phyloP scores from a whole-genome alignment of 345 rosid genomes.

The Euphorbia lathyris region DNA sequence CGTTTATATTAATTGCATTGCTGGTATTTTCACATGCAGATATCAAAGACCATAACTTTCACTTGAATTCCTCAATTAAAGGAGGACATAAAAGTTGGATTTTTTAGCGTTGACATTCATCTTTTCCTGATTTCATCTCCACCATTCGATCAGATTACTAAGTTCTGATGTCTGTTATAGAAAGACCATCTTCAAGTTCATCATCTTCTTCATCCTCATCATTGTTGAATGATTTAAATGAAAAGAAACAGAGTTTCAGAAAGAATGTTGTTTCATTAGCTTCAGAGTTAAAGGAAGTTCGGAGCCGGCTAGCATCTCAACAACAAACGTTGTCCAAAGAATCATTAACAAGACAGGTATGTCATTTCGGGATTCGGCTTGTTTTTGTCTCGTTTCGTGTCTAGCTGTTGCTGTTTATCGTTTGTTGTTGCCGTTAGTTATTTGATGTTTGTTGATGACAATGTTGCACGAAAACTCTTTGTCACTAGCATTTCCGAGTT shows the following conservation, averaged over 20 bases:
- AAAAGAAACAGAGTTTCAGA: slow-evolving; percentile 84
- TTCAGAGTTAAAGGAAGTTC: slow-evolving; percentile 73
- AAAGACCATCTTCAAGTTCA: slow-evolving; percentile 25
- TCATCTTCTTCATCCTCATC: slow-evolving; percentile 14
- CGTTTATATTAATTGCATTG: slow-evolving; percentile 26
- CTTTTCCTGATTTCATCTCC: slow-evolving; percentile 6
- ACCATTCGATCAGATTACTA: slow-evolving; percentile 12
- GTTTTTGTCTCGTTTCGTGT: not conserved
- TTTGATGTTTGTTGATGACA: slow-evolving; percentile 29
- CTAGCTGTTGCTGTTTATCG: no score
- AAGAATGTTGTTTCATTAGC: slow-evolving; percentile 84
- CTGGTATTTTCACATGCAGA: slow-evolving; percentile 49
- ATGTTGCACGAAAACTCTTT: no score
- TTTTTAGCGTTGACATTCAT: not conserved
- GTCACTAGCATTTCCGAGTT: no score
- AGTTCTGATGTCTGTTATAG: slow-evolving; percentile 39
- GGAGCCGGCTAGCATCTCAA: slow-evolving; percentile 63
- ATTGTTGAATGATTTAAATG: slow-evolving; percentile 75
- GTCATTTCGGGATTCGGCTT: slow-evolving; percentile 20
- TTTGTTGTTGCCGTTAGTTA: no score
- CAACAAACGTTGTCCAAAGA: slow-evolving; percentile 70
- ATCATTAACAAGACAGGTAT: slow-evolving; percentile 66
- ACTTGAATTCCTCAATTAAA: slow-evolving; percentile 13
- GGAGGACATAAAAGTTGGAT: not conserved
- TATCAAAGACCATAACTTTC: slow-evolving; percentile 21